Evolutionary conservation across 2,329 filamentous ascomycete genomes (phyloP), one percentile per base, ranked within the genome.

Genomic region (Aspergillus pseudoterreus): DNA sequence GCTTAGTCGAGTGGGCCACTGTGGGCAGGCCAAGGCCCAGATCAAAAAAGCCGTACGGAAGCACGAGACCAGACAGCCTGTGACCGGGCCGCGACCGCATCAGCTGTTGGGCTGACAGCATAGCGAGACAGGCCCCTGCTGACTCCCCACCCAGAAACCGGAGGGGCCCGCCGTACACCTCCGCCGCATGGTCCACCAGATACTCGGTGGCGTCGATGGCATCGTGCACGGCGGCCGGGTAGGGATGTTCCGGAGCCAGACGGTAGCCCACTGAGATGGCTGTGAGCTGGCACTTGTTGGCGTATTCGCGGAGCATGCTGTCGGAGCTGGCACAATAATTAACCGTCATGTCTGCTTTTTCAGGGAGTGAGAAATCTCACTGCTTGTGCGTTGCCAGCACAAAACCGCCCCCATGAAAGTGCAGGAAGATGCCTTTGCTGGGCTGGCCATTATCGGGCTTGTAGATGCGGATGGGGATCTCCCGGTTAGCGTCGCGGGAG

Each of bases 221-320:
- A 24, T 53, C 51, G 17, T 50, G 21, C 5, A 47, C 6, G 1
- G 47, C 58, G 2, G 80, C 79, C 0, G 83, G 82, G 61, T 76
- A 84, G 0, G 81, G 79, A 57, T 83, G 53, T 61, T 85, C 82
- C 0, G 83, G 83, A 0, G 82, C 81, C 15, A 82, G 74, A 24
- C 82, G 73, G 62, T 85, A 85, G 1, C 81, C 82, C 6, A 84
- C 74, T 0, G 77, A 81, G 11, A 85, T 64, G 14, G 79, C 75
- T 0, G 76, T 75, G 2, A 82, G 52, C 35, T 76, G 68, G 43
- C 70, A 75, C 24, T 68, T 64, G 55, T 82, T 73, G 43, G 80
- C 79, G 63, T 79, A 75, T 55, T 70, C 70, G 48, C 78, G 72
- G 10, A 84, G 68, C 32, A 75, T 70, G 1, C 64, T 53, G 58